These are phyloP conservation scores for Aspergillus brasiliensis DNA, from an alignment of 2,329 filamentous ascomycete species.

Conservation along the genomic window DNA sequence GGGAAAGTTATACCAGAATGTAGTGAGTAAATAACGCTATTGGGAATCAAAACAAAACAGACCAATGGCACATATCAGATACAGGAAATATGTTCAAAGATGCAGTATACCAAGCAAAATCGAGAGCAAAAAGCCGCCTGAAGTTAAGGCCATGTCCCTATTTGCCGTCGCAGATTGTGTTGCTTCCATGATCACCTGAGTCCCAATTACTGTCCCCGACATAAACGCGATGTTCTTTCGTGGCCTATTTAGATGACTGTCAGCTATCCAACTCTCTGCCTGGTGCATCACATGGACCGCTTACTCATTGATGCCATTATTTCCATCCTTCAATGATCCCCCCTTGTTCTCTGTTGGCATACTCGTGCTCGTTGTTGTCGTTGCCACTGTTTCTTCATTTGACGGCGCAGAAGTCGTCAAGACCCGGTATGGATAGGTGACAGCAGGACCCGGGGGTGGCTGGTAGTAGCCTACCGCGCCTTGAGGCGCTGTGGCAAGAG, in stretches of 20 bases:
- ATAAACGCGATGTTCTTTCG: conserved; percentile 6
- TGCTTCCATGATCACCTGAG: conserved; percentile 4
- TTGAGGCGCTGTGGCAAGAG: conserved; percentile 21
- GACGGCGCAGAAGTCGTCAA: background rate
- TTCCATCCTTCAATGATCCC: background rate
- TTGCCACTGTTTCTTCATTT: background rate
- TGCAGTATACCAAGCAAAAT: background rate
- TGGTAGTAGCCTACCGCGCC: conserved; percentile 25
- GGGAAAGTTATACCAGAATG: no score
- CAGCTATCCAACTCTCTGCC: background rate
- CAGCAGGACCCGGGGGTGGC: conserved; percentile 19
- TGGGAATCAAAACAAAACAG: background rate
- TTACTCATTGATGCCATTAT: background rate
- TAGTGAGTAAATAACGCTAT: background rate
- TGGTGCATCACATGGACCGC: background rate
- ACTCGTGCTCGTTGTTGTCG: background rate
- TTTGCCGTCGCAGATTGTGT: conserved; percentile 11
- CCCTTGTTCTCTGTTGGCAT: background rate
- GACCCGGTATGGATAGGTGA: conserved; percentile 5
- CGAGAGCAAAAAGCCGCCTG: background rate
- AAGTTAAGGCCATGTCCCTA: background rate
- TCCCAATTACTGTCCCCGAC: conserved; percentile 11
- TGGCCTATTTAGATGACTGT: background rate
- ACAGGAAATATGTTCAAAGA: background rate
- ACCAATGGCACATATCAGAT: background rate